These are phyloP conservation scores for Diaporthe batatas DNA, from an alignment of 2,329 filamentous ascomycete genomes.

Conservation along the genomic window DNA sequence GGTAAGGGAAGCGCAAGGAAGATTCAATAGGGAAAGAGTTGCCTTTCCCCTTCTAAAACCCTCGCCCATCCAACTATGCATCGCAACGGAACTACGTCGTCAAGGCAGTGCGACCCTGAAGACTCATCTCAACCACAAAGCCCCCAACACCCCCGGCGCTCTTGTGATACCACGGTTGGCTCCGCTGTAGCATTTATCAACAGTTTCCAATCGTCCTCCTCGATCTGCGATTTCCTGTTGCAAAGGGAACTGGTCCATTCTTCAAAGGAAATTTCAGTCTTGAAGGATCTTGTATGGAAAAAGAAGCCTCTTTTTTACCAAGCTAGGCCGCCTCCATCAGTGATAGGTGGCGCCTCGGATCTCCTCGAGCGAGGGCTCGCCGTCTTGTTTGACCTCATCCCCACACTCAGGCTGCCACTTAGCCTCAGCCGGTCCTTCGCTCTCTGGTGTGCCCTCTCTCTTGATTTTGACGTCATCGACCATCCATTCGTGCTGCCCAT, in stretches of 20 bases:
- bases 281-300: neutral
- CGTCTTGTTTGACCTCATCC: neutral
- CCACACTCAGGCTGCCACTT: neutral
- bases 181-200: neutral
- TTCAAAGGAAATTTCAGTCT: neutral
- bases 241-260: neutral
- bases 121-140: neutral
- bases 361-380: constrained; percentile 9
- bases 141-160: neutral
- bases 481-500: constrained; percentile 8
- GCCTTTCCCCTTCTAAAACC: neutral
- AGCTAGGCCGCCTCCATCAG: neutral
- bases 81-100: neutral
- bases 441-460: neutral
- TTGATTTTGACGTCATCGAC: neutral
- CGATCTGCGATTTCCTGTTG: neutral
- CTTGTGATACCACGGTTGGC: neutral
- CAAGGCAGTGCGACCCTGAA: neutral
- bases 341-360: neutral
- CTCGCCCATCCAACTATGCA: neutral
- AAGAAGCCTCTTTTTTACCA: neutral
- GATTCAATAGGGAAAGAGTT: neutral
- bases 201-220: no score
- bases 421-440: neutral
- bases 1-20: no score